Percentiles rank a stretch among this genome's conserved stretches.
Evolutionary conservation across 2,329 filamentous ascomycete genomes (phyloP).

Genomic region (Colletotrichum sp.): DNA sequence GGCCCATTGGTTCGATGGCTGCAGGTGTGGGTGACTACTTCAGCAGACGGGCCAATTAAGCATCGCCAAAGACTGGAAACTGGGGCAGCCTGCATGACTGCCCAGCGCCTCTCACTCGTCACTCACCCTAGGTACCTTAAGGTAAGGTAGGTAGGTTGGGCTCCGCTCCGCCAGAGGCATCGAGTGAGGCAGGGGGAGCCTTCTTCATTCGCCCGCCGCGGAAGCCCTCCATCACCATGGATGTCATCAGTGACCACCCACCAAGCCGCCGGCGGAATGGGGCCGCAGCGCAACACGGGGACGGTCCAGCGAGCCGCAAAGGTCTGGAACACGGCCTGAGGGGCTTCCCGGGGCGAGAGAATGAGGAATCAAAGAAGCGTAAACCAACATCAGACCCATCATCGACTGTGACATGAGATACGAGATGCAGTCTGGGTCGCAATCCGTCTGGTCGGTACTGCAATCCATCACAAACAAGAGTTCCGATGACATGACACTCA

Average conservation of each 20-base stretch:
- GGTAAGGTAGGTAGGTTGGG: neutral
- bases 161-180: neutral
- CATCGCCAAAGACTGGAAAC: neutral
- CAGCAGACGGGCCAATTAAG: conserved; percentile 3
- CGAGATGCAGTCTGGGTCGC: neutral
- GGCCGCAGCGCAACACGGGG: neutral
- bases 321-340: neutral
- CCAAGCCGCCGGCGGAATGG: neutral
- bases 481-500: neutral
- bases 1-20: conserved; percentile 3
- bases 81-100: conserved; percentile 21
- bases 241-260: neutral
- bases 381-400: neutral
- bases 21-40: neutral
- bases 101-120: conserved; percentile 19
- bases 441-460: too few species aligned
- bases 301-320: neutral
- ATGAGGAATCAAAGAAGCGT: neutral
- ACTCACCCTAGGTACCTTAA: neutral
- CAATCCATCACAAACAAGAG: neutral
- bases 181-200: neutral
- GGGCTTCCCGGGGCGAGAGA: neutral
- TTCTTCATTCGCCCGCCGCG: conserved; percentile 1
- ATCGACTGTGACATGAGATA: neutral
- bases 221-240: neutral